A percentile compares a stretch with the other conserved stretches of the same genome.
Evolutionary conservation across 345 rosid species (phyloP).

Genomic region (Cardamine occulta): DNA sequence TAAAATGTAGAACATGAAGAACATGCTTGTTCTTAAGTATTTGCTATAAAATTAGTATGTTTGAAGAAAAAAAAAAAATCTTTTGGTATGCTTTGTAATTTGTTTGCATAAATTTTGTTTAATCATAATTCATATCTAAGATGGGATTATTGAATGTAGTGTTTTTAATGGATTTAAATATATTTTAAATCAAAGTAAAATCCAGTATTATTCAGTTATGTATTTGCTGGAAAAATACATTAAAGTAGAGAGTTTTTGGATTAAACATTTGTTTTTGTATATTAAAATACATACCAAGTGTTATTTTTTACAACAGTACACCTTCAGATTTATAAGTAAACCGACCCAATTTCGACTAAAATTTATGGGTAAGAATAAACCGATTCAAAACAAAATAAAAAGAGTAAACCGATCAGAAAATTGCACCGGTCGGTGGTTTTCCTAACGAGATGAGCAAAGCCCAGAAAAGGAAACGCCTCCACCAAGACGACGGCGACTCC

Average conservation of each 20-base stretch:
- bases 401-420: constrained; percentile 15
- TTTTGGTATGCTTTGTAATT: neutral
- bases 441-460: constrained; percentile 33
- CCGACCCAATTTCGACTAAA: neutral
- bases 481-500: constrained; percentile 34
- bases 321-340: neutral
- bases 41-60: neutral
- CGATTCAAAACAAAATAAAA: constrained; percentile 1
- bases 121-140: neutral
- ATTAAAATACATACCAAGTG: too few relatives aligned
- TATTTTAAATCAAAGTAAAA: too few relatives aligned
- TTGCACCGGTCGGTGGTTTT: neutral
- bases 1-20: too few relatives aligned
- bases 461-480: constrained; percentile 36
- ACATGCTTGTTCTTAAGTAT: neutral
- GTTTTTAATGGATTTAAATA: too few relatives aligned
- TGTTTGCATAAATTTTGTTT: neutral
- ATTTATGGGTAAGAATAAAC: neutral
- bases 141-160: too few relatives aligned
- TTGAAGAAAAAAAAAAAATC: neutral
- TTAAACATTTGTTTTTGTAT: too few relatives aligned
- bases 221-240: too few relatives aligned
- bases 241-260: too few relatives aligned
- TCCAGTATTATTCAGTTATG: too few relatives aligned
- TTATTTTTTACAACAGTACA: neutral